A percentile compares a stretch with the other conserved stretches of the same genome.
Conservation (phyloP, 1,284 basidiomycete species). For the Boletus mariae region DNA sequence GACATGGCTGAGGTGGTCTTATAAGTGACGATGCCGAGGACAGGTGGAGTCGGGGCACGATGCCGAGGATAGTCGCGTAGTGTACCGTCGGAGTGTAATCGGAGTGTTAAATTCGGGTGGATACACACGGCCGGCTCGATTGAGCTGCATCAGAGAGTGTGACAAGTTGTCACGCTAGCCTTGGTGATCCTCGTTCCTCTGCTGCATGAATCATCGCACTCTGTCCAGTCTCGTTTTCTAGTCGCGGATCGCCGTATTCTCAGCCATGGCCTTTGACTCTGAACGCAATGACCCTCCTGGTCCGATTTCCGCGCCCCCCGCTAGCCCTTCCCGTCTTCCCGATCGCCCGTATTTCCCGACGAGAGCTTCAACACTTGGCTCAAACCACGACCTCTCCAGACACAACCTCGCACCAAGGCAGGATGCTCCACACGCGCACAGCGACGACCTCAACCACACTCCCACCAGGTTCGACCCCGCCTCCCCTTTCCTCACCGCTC, state of each 20-base stretch:
- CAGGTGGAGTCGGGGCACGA: neutral
- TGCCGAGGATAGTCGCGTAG: conserved; percentile 13
- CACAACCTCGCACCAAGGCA: conserved; percentile 40
- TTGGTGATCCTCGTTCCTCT: conserved; percentile 23
- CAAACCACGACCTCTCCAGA: conserved; percentile 51
- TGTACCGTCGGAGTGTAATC: conserved; percentile 21
- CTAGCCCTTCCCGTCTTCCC: conserved; percentile 37
- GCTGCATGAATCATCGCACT: conserved; percentile 13
- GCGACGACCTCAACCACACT: conserved; percentile 69
- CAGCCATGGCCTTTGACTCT: conserved; percentile 30
- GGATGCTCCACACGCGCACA: conserved; percentile 46
- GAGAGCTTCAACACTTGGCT: conserved; percentile 57
- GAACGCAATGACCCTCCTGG: conserved; percentile 27
- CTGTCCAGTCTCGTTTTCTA: neutral
- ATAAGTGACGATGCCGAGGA: neutral
- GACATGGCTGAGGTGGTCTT: neutral
- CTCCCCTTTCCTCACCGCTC: conserved; percentile 37
- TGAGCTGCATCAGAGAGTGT: conserved; percentile 9
- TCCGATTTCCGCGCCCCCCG: conserved; percentile 35
- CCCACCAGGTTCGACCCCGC: conserved; percentile 25
- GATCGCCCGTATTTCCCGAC: conserved; percentile 53
- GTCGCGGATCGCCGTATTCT: neutral
- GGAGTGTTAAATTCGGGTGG: conserved; percentile 9
- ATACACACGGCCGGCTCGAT: neutral
- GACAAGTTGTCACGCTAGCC: conserved; percentile 22